Evolutionary conservation across 345 rosid species (phyloP).

Genomic region (Passiflora organensis): DNA sequence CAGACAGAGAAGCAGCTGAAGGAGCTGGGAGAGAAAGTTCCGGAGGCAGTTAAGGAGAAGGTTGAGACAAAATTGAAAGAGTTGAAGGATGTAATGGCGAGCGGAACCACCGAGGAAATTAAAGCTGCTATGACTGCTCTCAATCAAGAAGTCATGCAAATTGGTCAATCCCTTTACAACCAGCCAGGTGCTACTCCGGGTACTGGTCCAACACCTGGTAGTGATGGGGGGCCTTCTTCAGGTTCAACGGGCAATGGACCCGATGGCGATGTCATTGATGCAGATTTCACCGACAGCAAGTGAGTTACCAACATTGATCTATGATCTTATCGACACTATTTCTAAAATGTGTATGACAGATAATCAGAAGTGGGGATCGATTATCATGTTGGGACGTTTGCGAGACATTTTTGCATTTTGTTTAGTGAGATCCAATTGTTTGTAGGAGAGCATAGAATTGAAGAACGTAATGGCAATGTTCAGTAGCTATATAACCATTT

Average conservation of each 20-base stretch:
- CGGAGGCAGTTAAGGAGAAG: constrained; percentile 79
- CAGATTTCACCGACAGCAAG: constrained; percentile 89
- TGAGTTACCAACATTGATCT: too few species aligned
- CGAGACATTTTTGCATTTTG: constrained; percentile 7
- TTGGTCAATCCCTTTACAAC: constrained; percentile 85
- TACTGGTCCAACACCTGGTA: constrained; percentile 56
- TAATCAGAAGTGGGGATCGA: too few species aligned
- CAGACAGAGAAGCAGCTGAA: constrained; percentile 95
- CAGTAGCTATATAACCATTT: too few species aligned
- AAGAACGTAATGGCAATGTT: constrained; percentile 1
- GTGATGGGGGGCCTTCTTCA: constrained; percentile 48
- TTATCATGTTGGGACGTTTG: not conserved
- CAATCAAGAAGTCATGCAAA: constrained; percentile 93
- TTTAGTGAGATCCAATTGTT: not conserved
- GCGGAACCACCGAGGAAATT: constrained; percentile 63
- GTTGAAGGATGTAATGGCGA: constrained; percentile 71
- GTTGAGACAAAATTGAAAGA: constrained; percentile 81
- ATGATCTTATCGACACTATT: too few species aligned
- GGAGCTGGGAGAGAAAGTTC: constrained; percentile 88
- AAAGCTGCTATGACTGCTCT: constrained; percentile 83
- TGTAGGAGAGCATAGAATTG: not conserved
- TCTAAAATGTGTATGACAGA: too few species aligned
- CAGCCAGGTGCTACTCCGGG: constrained; percentile 60
- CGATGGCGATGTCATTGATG: constrained; percentile 88
- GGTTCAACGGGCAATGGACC: constrained; percentile 56